Percentiles rank a stretch among this genome's conserved stretches.
These are phyloP conservation scores for Saturnispora mendoncae DNA, from an alignment of 805 yeast species.

Conservation along the genomic window DNA sequence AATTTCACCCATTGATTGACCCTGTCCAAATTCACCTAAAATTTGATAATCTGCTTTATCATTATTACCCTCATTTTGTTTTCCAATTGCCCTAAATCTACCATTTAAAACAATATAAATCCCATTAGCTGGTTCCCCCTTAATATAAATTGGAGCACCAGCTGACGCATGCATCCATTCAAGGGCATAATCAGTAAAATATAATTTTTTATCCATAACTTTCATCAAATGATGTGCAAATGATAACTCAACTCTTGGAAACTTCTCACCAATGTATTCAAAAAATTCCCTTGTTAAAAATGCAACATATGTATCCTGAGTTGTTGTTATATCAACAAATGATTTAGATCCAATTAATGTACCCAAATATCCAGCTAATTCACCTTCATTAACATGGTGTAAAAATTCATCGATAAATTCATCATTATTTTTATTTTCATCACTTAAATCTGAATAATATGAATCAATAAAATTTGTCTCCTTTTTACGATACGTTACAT, in stretches of 20 bases:
- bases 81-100: constrained; percentile 56
- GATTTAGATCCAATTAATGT: constrained; percentile 73
- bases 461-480: constrained; percentile 15
- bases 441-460: constrained; percentile 9
- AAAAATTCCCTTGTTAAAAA: constrained; percentile 55
- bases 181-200: constrained; percentile 78
- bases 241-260: constrained; percentile 65
- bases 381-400: constrained; percentile 63
- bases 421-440: constrained; percentile 3
- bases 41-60: constrained; percentile 27
- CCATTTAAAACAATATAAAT: constrained; percentile 87
- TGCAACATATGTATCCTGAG: constrained; percentile 58
- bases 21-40: constrained; percentile 81
- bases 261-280: constrained; percentile 62
- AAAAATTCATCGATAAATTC: constrained; percentile 31
- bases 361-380: constrained; percentile 81
- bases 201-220: constrained; percentile 56
- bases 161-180: constrained; percentile 94
- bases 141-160: constrained; percentile 68
- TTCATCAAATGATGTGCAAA: constrained; percentile 65
- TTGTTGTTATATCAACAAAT: constrained; percentile 59
- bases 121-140: constrained; percentile 85
- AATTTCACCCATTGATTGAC: constrained; percentile 90
- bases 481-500: constrained; percentile 43
- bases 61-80: constrained; percentile 3